Base-by-base conservation (phyloP, 257 asterid species). In the Solanum etuberosum region DNA sequence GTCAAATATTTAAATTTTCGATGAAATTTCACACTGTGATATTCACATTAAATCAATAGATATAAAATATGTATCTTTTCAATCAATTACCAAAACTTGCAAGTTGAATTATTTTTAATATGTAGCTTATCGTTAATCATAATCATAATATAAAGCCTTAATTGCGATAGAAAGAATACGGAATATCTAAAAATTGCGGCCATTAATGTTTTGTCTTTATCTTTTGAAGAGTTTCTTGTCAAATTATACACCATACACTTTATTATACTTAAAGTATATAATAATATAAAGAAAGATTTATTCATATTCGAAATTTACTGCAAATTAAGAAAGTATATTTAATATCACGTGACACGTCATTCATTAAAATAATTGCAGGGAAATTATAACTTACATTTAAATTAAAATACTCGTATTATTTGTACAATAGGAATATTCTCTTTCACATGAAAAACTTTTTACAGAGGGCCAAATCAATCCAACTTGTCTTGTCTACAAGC, bases 151-250 rank as follows among this genome's bases (percentile, higher is more conserved):
- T 9, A 61, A 73, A 10, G 18, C 31, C 48, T 13, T 73, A 35
- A 73, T 20, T 35, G 31, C 31, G 42, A 23, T 43, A 35, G 84
- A 25, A 89, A 43, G 83, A 73, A 37, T 85, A 87, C 84, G 84
- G 78, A 84, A 89, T 70, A 72, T 42, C 70, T 86, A 46, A 32
- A 83, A 27, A 46, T 80, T 74, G 87, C 86, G 83, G 87, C 89
- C 81, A 80, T 80, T 73, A 67, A 67, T 38, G 67, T 27, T 29
- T 46, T 32, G 37, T 48, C 84, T 29, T 48, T 46, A 46, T 80
- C 9, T 8, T 16, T 18, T 80, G 67, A 29, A 18, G 23, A 34
- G 42, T 29, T 29, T 80, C 85, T 80, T 80, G 29, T 80, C 29
- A 80, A 43, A 77, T 43, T 78, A 80, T 43, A 9, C 65, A 9